Base-by-base conservation (phyloP, 1,284 basidiomycete genomes). In the Meira nashicola region DNA sequence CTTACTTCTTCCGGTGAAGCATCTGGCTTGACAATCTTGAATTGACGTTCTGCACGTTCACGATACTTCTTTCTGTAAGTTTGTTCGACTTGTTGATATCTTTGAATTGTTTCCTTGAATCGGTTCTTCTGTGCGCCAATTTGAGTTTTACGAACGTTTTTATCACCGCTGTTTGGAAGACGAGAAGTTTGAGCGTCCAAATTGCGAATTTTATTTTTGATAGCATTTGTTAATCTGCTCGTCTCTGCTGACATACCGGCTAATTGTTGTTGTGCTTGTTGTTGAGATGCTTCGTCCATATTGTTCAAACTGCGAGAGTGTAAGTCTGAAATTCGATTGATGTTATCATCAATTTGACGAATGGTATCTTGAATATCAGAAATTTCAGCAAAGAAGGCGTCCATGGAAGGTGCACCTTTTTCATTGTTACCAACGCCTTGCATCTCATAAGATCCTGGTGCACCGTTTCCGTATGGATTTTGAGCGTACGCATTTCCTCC, bases 1-100 rank as follows among this genome's bases (percentile, higher is more conserved):
- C 83, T 81, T 58, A 96, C 83, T 78, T 96, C 92, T 59, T 90
- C 87, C 3, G 85, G 84, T 14, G 90, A 88, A 2, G 92, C 92
- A 73, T 92, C 86, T 7, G 91, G 91, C 81, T 95, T 94, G 65
- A 79, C 79, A 86, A 98, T 98, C 81, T 88, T 91, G 83, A 89
- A 94, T 81, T 98, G 95, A 65, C 95, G 85, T 81, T 94, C 93
- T 82, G 94, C 87, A 48, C 92, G 84, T 78, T 93, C 90, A 80
- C 91, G 91, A 81, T 95, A 92, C 82, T 90, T 93, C 68, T 88
- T 84, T 60, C 94, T 87, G 79, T 89, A 91, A 76, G 90, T 87
- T 80, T 92, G 89, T 81, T 99, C 95, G 23, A 95, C 90, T 43
- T 86, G 85, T 81, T 96, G 92, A 74, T 84, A 83, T 65, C 83